Evolutionary conservation across 129 eudicot genomes (phyloP), one percentile per base, ranked within the genome.

Genomic region (Chrysanthemum seticuspe): DNA sequence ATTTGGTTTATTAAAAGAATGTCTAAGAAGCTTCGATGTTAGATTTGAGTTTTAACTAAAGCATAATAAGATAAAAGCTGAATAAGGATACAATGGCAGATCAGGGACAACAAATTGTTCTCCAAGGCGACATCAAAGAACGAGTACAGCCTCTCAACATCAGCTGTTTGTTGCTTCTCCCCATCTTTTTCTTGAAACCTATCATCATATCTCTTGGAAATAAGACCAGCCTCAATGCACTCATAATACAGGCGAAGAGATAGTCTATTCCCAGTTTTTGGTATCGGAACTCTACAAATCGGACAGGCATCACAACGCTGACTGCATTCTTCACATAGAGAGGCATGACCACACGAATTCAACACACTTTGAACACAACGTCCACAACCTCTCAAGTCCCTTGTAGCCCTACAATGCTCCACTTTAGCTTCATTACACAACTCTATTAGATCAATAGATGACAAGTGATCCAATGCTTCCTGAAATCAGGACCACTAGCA

Each of bases 301-400:
- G 99, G 99, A 77, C 99, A 95, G 65, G 71, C 82, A 76, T 95
- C 99, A 85, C 91, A 86, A 15, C 99, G 84, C 75, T 88, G 99
- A 79, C 96, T 81, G 62, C 99, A 95, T 76, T 91, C 99, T 59
- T 88, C 91, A 69, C 99, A 95, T 75, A 95, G 80, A 55, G 99
- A 89, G 23, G 99, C 97, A 72, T 95, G 99, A 4, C 97, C 95
- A 66, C 99, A 95, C 4, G 96, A 83, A 45, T 8, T 82, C 81
- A 95, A 78, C 57, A 95, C 94, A 49, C 88, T 85, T 59, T 88
- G 87, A 58, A 95, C 99, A 50, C 65, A 76, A 18, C 97, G 91
- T 16, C 99, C 96, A 69, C 99, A 95, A 76, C 94, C 88, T 78
- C 99, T 85, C 76, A 95, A 83, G 81, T 95, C 99, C 82, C 99